These are phyloP conservation scores for Pugionium cornutum DNA, from an alignment of 345 rosid species.

Conservation along the genomic window DNA sequence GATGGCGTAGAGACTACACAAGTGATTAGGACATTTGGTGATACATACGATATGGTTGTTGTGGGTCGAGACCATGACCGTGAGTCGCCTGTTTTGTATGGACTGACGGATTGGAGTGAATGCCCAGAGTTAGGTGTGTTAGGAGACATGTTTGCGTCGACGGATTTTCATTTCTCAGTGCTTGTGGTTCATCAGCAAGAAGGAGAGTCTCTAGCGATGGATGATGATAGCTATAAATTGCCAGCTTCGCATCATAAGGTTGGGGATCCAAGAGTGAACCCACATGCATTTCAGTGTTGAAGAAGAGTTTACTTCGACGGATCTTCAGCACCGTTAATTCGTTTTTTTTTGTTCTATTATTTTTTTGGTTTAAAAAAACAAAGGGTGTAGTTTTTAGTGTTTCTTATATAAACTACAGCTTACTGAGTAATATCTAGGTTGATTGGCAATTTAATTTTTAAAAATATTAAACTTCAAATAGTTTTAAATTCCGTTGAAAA, in stretches of 20 bases:
- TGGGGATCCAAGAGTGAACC: conserved; percentile 26
- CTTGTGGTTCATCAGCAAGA: conserved; percentile 42
- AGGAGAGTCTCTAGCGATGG: conserved; percentile 29
- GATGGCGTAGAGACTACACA: conserved; percentile 44
- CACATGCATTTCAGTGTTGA: conserved; percentile 32
- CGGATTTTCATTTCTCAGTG: conserved; percentile 45
- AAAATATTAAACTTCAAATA: too few species aligned
- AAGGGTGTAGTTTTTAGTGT: conserved; percentile 26
- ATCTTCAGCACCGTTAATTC: conserved; percentile 30
- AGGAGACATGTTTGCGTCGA: conserved; percentile 42
- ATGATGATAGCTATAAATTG: conserved; percentile 27
- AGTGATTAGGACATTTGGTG: conserved; percentile 42
- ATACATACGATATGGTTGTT: conserved; percentile 46
- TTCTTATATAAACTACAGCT: background rate
- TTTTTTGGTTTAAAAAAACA: background rate
- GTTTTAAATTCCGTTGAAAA: too few species aligned
- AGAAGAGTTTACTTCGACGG: conserved; percentile 29
- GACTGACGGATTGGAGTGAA: conserved; percentile 42
- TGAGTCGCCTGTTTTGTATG: conserved; percentile 33
- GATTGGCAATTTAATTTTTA: too few species aligned
- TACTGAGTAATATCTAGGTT: background rate
- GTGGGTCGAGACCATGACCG: conserved; percentile 53
- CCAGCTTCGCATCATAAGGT: conserved; percentile 6
- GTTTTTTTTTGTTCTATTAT: background rate
- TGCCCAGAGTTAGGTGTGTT: conserved; percentile 46